Evolutionary conservation across 2,329 filamentous ascomycete genomes (phyloP).

Genomic region (Monilinia vaccinii-corymbosi): DNA sequence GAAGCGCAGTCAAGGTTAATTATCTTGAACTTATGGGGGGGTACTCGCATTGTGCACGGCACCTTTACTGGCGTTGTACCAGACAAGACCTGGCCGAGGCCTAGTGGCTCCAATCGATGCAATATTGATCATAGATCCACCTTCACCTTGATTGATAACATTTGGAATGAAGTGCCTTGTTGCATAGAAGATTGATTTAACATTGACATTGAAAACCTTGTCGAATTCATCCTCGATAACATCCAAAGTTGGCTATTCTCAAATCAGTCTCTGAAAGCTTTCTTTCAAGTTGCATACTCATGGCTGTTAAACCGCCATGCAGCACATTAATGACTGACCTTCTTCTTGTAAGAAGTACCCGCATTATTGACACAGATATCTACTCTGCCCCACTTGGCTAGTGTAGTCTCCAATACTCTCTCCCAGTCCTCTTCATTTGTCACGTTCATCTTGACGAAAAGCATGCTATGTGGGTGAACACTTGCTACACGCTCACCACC

Average conservation of each 20-base stretch:
- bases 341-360: conserved; percentile 49
- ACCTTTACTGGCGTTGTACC: conserved; percentile 39
- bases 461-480: conserved; percentile 24
- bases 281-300: background rate
- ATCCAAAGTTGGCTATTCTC: conserved; percentile 41
- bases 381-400: conserved; percentile 41
- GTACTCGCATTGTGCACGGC: conserved; percentile 42
- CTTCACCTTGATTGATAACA: conserved; percentile 46
- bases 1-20: no score
- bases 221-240: conserved; percentile 61
- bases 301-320: background rate
- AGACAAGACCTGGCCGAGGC: conserved; percentile 54
- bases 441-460: conserved; percentile 40
- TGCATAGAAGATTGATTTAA: conserved; percentile 54
- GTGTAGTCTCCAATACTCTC: conserved; percentile 35
- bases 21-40: background rate
- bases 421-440: conserved; percentile 46
- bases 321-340: conserved; percentile 28
- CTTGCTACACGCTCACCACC: conserved; percentile 41
- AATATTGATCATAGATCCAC: conserved; percentile 55
- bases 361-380: conserved; percentile 56
- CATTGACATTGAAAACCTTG: conserved; percentile 57
- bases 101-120: conserved; percentile 54
- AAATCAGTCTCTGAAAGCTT: background rate
- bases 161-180: conserved; percentile 51